Percentiles rank a stretch among this genome's conserved stretches.
These are phyloP conservation scores for Neurospora sp. DNA, from an alignment of 2,329 filamentous ascomycete species.

Conservation along the genomic window DNA sequence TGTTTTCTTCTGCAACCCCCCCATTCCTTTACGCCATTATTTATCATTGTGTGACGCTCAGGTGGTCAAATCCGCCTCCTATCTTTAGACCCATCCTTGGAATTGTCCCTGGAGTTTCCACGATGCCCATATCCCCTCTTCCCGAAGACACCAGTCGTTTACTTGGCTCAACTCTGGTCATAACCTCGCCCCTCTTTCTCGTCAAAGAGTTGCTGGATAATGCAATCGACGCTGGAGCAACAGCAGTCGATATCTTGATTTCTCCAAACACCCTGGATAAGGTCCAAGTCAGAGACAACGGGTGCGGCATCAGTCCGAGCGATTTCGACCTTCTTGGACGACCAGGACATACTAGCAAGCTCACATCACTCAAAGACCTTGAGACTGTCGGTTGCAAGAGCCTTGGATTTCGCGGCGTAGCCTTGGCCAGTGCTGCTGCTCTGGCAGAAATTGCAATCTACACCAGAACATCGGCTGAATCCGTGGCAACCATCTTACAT, in stretches of 20 bases:
- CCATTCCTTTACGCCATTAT: not conserved
- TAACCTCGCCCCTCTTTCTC: conserved; percentile 49
- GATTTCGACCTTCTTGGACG: conserved; percentile 55
- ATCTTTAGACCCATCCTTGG: not conserved
- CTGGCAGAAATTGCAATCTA: conserved; percentile 51
- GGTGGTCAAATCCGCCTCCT: not conserved
- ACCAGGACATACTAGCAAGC: conserved; percentile 65
- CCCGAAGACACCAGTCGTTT: conserved; percentile 39
- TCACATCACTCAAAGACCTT: conserved; percentile 54
- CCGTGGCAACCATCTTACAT: conserved; percentile 42
- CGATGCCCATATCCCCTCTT: conserved; percentile 41
- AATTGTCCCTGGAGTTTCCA: conserved; percentile 3
- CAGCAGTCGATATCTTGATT: conserved; percentile 53
- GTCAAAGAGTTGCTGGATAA: conserved; percentile 75
- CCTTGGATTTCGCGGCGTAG: conserved; percentile 70
- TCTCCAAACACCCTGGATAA: conserved; percentile 56
- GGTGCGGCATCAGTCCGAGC: conserved; percentile 53
- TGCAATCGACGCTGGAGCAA: conserved; percentile 61
- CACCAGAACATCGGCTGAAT: conserved; percentile 52
- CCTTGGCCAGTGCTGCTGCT: conserved; percentile 54
- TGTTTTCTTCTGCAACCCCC: not conserved
- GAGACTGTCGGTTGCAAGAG: conserved; percentile 42
- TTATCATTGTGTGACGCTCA: not conserved
- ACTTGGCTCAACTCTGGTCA: conserved; percentile 49
- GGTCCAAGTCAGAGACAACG: conserved; percentile 64